Conservation (phyloP, 2,329 filamentous ascomycete genomes). For the Alternaria rosae region DNA sequence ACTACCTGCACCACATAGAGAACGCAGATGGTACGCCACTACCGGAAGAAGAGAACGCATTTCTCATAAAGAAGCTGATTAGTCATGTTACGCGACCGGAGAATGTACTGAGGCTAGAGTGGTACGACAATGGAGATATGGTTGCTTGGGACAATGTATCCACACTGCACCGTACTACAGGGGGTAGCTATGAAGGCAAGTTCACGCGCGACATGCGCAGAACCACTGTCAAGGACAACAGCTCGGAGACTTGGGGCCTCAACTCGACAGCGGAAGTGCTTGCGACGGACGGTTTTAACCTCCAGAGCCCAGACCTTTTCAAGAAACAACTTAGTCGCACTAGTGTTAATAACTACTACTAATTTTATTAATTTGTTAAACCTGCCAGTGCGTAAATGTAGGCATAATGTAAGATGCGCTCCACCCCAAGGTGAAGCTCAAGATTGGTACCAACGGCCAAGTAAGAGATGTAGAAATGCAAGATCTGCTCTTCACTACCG, state of each 20-base stretch:
- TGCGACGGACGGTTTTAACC: background rate
- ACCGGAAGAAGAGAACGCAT: background rate
- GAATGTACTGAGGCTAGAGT: background rate
- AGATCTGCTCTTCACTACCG: background rate
- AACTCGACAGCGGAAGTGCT: background rate
- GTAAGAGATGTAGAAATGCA: background rate
- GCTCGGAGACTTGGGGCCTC: background rate
- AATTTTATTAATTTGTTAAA: no score
- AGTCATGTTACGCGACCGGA: background rate
- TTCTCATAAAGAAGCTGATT: background rate
- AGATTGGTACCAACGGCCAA: background rate
- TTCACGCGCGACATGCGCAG: background rate
- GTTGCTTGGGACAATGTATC: background rate
- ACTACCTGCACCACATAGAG: background rate
- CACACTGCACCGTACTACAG: background rate
- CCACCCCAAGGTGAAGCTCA: background rate
- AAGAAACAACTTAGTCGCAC: background rate
- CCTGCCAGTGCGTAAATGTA: no score
- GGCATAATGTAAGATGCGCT: background rate
- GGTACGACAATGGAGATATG: background rate
- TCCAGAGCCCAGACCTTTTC: background rate
- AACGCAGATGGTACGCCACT: fast-evolving
- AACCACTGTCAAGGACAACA: background rate
- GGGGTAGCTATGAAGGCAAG: background rate
- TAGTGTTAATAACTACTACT: no score